Base-by-base conservation (phyloP, 2,329 filamentous ascomycete species). In the Fusarium tanahbumbuense region DNA sequence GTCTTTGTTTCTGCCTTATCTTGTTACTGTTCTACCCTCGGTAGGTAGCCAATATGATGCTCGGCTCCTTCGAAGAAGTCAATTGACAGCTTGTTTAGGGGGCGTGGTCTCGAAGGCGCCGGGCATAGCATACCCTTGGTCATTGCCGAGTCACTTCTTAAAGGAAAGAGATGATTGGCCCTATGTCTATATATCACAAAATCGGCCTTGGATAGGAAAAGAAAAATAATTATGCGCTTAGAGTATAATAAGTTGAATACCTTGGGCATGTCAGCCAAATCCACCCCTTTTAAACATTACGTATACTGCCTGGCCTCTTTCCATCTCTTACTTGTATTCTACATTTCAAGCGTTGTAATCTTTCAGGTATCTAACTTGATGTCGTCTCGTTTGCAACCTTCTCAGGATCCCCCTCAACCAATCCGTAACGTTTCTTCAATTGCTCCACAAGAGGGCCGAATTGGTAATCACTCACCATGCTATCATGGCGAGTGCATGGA, bases 401-500 rank as follows among this genome's bases (percentile, higher is more conserved):
- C 15, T 56, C 67, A 12, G 54, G 20, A 13, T 47, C 60, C 6
- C 37, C 34, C 22, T 72, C 60, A 13, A 64, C 60, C 30, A 79
- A 58, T 28, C 74, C 76, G 34, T 76, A 76, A 12, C 84, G 79
- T 48, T 76, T 79, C 71, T 86, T 87, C 58, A 93, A 76, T 28
- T 84, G 77, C 30, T 86, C 80, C 5, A 95, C 83, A 6, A 89
- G 82, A 6, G 85, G 85, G 0, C 92, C 92, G 74, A 92, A 83
- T 16, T 86, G 84, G 76, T 92, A 97, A 60, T 92, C 88, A 73
- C 92, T 90, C 66, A 87, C 85, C 62, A 84, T 83, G 70, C 84
- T 86, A 48, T 89, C 88, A 73, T 94, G 92, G 56, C 87, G 86
- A 53, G 86, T 86, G 78, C 92, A 95, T 0, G 95, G 95, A 7